Percentiles rank a stretch among this genome's conserved stretches.
Conservation (phyloP, 352 stramenopile species). For the Pythium periplocum region DNA sequence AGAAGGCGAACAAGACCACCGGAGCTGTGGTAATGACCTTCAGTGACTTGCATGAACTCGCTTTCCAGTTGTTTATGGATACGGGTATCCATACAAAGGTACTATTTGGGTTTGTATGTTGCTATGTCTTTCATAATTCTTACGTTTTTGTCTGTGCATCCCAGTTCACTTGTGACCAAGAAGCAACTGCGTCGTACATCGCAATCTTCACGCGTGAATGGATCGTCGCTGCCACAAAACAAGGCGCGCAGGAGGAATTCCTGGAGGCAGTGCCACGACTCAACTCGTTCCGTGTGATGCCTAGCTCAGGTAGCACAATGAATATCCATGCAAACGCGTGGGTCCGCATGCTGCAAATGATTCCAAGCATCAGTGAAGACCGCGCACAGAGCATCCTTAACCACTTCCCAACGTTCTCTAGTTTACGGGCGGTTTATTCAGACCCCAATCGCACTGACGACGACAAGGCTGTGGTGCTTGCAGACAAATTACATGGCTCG, state of each 20-base stretch:
- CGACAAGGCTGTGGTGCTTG: slow-evolving; percentile 54
- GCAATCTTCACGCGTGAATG: slow-evolving; percentile 53
- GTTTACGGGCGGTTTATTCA: slow-evolving; percentile 41
- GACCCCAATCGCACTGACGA: slow-evolving; percentile 23
- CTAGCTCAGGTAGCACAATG: slow-evolving; percentile 24
- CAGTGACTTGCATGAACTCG: slow-evolving; percentile 49
- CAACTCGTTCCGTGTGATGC: slow-evolving; percentile 56
- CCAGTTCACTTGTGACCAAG: slow-evolving; percentile 49
- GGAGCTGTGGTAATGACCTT: slow-evolving; percentile 16
- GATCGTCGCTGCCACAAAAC: slow-evolving; percentile 31
- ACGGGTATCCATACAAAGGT: slow-evolving; percentile 45
- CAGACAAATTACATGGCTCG: slow-evolving; percentile 38
- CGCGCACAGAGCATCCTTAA: slow-evolving; percentile 59
- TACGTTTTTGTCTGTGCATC: background rate
- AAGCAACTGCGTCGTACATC: slow-evolving; percentile 48
- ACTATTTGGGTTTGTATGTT: background rate
- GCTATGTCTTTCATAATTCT: too few species aligned
- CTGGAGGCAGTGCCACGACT: slow-evolving; percentile 49
- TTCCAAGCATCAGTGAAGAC: slow-evolving; percentile 68
- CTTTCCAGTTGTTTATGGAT: slow-evolving; percentile 70
- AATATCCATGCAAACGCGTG: slow-evolving; percentile 55
- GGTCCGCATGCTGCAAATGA: slow-evolving; percentile 76
- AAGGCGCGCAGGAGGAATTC: slow-evolving; percentile 40
- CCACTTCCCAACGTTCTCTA: slow-evolving; percentile 54
- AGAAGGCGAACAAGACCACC: slow-evolving; percentile 13